Evolutionary conservation across 768 basidiomycete species (phyloP).

Genomic region (Leccinum aurantiacum): DNA sequence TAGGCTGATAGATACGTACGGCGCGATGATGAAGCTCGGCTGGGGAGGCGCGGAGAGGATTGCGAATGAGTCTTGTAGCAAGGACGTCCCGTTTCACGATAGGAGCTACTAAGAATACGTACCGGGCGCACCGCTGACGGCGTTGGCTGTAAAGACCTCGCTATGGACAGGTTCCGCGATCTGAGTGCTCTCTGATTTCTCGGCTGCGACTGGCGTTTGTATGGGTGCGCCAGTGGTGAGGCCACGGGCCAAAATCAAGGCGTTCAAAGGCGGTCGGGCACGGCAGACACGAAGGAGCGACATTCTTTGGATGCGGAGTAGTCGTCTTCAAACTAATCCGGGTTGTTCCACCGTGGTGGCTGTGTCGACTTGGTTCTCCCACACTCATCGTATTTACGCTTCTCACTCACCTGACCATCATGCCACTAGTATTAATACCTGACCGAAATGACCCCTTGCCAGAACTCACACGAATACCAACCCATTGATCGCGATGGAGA

Average conservation of each 20-base stretch:
- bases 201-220: slow-evolving; percentile 22
- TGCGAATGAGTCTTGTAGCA: background rate
- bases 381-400: background rate
- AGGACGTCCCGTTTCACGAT: background rate
- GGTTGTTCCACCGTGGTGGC: slow-evolving; percentile 20
- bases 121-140: slow-evolving; percentile 87
- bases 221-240: slow-evolving; percentile 20
- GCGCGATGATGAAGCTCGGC: slow-evolving; percentile 83
- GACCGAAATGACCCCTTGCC: background rate
- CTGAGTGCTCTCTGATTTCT: slow-evolving; percentile 32
- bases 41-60: slow-evolving; percentile 27
- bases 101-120: slow-evolving; percentile 25
- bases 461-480: background rate
- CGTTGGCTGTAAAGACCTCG: slow-evolving; percentile 75
- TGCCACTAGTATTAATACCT: slow-evolving; percentile 3
- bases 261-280: slow-evolving; percentile 26
- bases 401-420: slow-evolving; percentile 1
- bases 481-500: slow-evolving; percentile 1
- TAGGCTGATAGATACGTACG: slow-evolving; percentile 91
- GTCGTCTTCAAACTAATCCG: background rate
- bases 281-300: slow-evolving; percentile 52
- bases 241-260: slow-evolving; percentile 16
- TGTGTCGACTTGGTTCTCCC: slow-evolving; percentile 12
- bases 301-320: slow-evolving; percentile 36
- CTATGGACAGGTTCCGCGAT: slow-evolving; percentile 46